phyloP scores from a whole-genome alignment of 225 moss, liverwort and hornwort species.

The Antitrichia curtipendula region DNA sequence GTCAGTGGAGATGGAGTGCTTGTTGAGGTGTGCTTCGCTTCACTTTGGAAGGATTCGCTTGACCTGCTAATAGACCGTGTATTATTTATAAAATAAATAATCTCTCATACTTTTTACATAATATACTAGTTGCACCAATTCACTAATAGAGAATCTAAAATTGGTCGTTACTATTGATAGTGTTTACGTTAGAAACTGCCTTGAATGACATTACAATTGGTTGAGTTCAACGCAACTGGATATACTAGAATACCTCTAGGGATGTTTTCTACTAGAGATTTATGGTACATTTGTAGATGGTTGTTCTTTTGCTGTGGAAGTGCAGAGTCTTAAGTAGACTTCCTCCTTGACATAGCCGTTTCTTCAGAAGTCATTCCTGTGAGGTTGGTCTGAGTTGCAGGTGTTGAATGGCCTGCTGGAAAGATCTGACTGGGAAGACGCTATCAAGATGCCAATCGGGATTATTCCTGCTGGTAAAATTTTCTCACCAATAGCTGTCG shows the following conservation, averaged over 20 bases:
- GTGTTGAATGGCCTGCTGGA: conserved; percentile 86
- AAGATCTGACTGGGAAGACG: conserved; percentile 80
- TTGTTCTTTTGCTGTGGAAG: background rate
- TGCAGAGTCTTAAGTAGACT: background rate
- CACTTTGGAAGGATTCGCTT: background rate
- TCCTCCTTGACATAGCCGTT: background rate
- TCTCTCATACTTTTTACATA: background rate
- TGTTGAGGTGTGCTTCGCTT: conserved; percentile 50
- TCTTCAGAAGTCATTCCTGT: background rate
- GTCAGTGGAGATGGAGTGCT: conserved; percentile 97
- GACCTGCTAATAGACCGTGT: background rate
- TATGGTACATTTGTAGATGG: background rate
- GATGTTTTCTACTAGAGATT: background rate
- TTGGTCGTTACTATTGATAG: background rate
- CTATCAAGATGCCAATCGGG: conserved; percentile 75
- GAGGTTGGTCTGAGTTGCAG: conserved; percentile 20
- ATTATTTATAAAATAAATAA: background rate
- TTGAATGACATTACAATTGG: background rate
- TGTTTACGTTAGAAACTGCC: background rate
- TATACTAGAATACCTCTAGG: background rate
- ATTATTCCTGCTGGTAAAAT: conserved; percentile 47
- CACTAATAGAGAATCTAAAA: background rate
- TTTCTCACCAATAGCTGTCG: background rate
- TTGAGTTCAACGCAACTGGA: background rate
- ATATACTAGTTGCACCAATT: background rate